Evolutionary conservation across 2,329 filamentous ascomycete genomes (phyloP).

Genomic region (Botrytis tulipae): DNA sequence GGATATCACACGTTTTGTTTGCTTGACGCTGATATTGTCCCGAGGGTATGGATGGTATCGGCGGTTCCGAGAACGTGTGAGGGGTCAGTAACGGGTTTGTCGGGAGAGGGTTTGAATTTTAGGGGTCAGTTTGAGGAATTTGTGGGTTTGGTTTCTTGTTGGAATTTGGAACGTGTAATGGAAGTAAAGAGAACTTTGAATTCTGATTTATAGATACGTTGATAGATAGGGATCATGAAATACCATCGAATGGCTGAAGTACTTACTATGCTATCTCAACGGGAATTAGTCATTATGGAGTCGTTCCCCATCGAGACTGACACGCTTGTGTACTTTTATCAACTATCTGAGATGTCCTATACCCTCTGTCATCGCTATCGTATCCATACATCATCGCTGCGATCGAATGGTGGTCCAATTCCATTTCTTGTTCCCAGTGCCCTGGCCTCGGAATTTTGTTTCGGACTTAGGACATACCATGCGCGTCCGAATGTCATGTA

Average conservation of each 20-base stretch:
- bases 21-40: neutral
- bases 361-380: neutral
- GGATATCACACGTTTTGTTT: neutral
- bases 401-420: neutral
- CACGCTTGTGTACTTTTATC: neutral
- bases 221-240: neutral
- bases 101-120: neutral
- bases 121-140: neutral
- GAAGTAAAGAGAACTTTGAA: neutral
- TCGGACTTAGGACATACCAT: neutral
- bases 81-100: no score
- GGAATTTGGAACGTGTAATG: neutral
- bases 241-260: neutral
- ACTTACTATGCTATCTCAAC: neutral
- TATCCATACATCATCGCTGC: neutral
- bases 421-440: neutral
- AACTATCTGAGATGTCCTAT: neutral
- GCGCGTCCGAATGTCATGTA: no score
- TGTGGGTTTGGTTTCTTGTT: neutral
- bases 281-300: neutral
- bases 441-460: neutral
- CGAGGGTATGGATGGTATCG: neutral
- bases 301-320: neutral
- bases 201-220: accelerated
- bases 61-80: neutral